Conservation (phyloP, 2,329 filamentous ascomycete genomes). For the Penicillium vulpinum region DNA sequence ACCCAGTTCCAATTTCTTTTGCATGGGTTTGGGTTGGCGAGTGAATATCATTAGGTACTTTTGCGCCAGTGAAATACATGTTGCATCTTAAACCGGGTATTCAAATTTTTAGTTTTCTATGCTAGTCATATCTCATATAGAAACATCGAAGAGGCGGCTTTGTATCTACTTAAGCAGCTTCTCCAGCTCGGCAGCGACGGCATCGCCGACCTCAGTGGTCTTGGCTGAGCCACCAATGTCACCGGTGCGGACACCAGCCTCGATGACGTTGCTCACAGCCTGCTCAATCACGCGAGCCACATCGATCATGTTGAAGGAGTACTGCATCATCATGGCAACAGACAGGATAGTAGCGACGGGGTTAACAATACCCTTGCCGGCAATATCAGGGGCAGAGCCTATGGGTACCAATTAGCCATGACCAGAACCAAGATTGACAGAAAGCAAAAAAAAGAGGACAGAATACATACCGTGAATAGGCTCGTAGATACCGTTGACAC, state of each 20-base stretch:
- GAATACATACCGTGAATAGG: slow-evolving; percentile 78
- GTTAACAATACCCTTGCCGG: slow-evolving; percentile 87
- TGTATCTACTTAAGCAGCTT: slow-evolving; percentile 59
- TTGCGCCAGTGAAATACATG: not conserved
- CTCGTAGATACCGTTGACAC: slow-evolving; percentile 94
- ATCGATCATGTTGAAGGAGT: slow-evolving; percentile 76
- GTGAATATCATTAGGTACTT: slow-evolving; percentile 3
- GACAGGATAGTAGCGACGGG: slow-evolving; percentile 90
- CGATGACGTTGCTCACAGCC: slow-evolving; percentile 60
- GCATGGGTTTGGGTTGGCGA: not conserved
- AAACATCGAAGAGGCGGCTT: slow-evolving; percentile 5
- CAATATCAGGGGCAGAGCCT: slow-evolving; percentile 92
- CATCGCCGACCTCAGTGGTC: slow-evolving; percentile 80
- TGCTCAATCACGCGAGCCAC: slow-evolving; percentile 57
- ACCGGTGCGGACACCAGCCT: slow-evolving; percentile 73
- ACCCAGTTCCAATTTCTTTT: slow-evolving; percentile 17
- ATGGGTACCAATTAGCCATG: slow-evolving; percentile 1
- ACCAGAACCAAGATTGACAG: not conserved
- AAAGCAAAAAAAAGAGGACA: not conserved
- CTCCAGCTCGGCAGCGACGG: slow-evolving; percentile 71
- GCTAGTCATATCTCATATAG: slow-evolving; percentile 28
- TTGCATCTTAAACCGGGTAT: slow-evolving; percentile 22
- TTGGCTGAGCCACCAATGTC: slow-evolving; percentile 78
- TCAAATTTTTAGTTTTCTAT: slow-evolving; percentile 22
- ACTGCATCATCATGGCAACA: slow-evolving; percentile 92